phyloP scores from a whole-genome alignment of 495 filamentous ascomycete species.

The Neurospora sublineolata region DNA sequence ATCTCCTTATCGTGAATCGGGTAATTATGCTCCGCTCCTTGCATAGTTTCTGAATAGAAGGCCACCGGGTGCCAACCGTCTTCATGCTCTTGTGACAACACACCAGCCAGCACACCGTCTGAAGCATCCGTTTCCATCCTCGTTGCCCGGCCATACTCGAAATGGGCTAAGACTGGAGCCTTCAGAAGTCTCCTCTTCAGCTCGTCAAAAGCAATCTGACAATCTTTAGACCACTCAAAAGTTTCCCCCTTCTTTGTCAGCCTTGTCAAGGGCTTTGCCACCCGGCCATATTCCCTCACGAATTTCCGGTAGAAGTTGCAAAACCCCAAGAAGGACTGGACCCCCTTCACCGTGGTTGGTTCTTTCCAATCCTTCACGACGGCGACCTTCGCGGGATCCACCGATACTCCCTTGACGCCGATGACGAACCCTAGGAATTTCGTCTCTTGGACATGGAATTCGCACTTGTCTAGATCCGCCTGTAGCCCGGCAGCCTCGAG shows the following conservation, averaged over 20 bases:
- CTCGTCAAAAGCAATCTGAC: neutral
- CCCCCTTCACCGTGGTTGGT: neutral
- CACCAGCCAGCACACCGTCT: neutral
- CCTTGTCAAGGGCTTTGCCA: neutral
- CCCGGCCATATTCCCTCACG: neutral
- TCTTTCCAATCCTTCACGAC: neutral
- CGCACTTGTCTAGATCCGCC: conserved; percentile 18
- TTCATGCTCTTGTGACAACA: neutral
- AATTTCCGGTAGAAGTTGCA: conserved; percentile 6
- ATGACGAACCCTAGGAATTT: conserved; percentile 20
- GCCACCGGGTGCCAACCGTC: neutral
- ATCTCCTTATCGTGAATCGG: conserved; percentile 3
- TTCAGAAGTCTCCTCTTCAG: neutral
- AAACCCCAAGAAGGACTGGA: conserved; percentile 3
- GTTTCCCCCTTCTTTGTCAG: neutral
- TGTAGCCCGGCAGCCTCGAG: conserved; percentile 10
- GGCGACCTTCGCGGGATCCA: neutral
- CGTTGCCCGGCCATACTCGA: neutral
- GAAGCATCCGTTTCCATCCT: neutral
- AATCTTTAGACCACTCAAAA: neutral
- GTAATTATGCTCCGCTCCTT: neutral
- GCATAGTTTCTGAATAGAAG: neutral
- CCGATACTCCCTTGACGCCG: neutral
- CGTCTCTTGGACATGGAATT: conserved; percentile 15
- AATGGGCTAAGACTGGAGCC: neutral